These are phyloP conservation scores for Aureobasidium sp. DNA, from an alignment of 2,329 filamentous ascomycete genomes.

Conservation along the genomic window DNA sequence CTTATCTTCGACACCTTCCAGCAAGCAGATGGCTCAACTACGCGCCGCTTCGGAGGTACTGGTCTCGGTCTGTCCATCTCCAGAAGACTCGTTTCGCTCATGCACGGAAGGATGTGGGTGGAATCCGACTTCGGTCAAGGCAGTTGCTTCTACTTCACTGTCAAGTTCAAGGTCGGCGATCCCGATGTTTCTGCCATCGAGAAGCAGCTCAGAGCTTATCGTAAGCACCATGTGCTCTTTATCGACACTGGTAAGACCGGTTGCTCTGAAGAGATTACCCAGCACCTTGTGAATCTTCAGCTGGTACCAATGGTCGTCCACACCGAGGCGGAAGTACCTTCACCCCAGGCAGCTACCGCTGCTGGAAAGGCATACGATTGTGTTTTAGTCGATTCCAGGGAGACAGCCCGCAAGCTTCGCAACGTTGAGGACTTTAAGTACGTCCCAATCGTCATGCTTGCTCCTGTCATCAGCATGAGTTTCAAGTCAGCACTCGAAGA, in stretches of 20 bases:
- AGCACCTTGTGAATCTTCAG: conserved; percentile 69
- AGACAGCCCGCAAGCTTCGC: conserved; percentile 76
- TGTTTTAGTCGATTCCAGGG: conserved; percentile 89
- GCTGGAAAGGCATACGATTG: conserved; percentile 72
- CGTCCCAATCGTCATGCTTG: conserved; percentile 86
- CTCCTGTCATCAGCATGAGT: conserved; percentile 80
- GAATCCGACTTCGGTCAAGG: conserved; percentile 85
- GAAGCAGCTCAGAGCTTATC: conserved; percentile 82
- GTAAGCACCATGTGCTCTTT: conserved; percentile 84
- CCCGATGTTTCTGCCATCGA: conserved; percentile 70
- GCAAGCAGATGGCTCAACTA: conserved; percentile 94
- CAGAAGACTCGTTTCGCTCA: conserved; percentile 86
- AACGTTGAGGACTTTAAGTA: conserved; percentile 95
- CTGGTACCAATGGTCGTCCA: conserved; percentile 78
- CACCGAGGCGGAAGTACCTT: conserved; percentile 58
- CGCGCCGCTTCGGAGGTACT: conserved; percentile 89
- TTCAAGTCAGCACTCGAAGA: conserved; percentile 90
- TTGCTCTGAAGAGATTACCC: conserved; percentile 63
- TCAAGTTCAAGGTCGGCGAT: conserved; percentile 74
- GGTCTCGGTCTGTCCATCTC: conserved; percentile 92
- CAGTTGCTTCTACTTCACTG: conserved; percentile 95
- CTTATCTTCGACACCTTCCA: conserved; percentile 99
- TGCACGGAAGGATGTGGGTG: conserved; percentile 96
- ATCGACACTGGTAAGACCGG: conserved; percentile 83
- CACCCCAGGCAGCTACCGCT: conserved; percentile 43